Evolutionary conservation across 345 rosid genomes (phyloP), one percentile per base, ranked within the genome.

Genomic region (Luvunga scandens): DNA sequence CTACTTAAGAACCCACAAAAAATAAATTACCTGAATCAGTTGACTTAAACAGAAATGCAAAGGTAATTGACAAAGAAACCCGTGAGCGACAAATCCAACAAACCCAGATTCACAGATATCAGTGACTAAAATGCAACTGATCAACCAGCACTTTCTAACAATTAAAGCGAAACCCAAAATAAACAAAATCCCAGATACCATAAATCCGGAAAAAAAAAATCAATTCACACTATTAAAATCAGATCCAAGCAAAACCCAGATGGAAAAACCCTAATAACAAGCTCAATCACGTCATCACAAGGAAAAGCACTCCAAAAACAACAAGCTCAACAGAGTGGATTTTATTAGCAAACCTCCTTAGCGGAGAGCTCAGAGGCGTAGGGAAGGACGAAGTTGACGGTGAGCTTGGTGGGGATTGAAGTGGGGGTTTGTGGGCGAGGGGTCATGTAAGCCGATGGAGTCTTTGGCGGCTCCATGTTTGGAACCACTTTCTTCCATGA

Each of bases 311-410:
- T 38, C 21, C 21, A 65, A 24, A 57, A 30, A 8, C 7, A n/a
- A 60, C 6, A 53, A 53, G 57, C 57, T 53, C 57, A 53, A 53
- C 57, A 6, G 57, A 53, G 57, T 53, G 21, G 57, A 22, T 18
- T 53, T 14, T 53, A 18, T 53, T 18, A 34, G 67, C 66, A n/a
- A 69, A 91, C 94, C 94, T 91, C 90, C 83, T 86, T 87, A 7
- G 66, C 75, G 73, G 85, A 56, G 76, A 91, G 91, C 88, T 85
- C 89, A 75, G 89, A 81, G 69, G 86, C 71, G 77, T 84, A 88
- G 68, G 91, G 98, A 69, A 94, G 98, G 62, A 94, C 97, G 65
- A 92, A 92, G 81, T 94, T 92, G 82, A 91, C 93, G 38, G 97
- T 90, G 85, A 92, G 87, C 86, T 92, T 94, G 61, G 96, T 69